Evolutionary conservation across 2,329 filamentous ascomycete species (phyloP), one percentile per base, ranked within the genome.

Genomic region (Neofusicoccum laricinum): DNA sequence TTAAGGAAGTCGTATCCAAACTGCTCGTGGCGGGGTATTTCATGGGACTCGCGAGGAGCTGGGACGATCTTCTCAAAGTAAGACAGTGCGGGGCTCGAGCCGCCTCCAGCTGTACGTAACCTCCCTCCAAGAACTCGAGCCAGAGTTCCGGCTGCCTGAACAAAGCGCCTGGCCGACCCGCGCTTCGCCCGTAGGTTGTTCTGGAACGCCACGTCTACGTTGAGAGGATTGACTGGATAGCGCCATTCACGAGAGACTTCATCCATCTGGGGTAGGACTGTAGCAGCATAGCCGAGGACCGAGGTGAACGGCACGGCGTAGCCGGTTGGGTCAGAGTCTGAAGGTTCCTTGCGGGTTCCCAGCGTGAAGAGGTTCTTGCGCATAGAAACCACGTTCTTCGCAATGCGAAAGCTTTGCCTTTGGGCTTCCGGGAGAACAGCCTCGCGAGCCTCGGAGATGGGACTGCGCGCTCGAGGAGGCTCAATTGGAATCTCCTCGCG

Each of bases 1-100:
- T 86, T 87, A 30, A 89, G 69, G 68, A 89, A 89, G 67, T 89
- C 86, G 68, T 88, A 88, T n/a, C 80, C 80, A 70, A 89, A 89
- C 14, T 82, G 81, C 49, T 85, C 80, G 19, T 79, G 75, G 7
- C 65, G 70, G 15, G 73, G 70, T 10, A 76, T 48, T 8, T 65
- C 61, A 6, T 70, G 68, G 8, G 74, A 68, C 48, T 79, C 76
- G 14, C 71, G 70, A 3, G 76, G 75, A 1, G 83, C 80, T 17
- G 80, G 80, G 46, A 73, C 74, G 30, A 87, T 82, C 19, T 78
- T 75, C n/a, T 77, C 71, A 68, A 86, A 86, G 41, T 53, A 8
- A 17, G 57, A 36, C 21, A 77, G 71, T 46, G 67, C 74, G 68
- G 72, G 64, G 3, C 64, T 48, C 21, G 75, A 72, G 48, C 75